These are phyloP conservation scores for Dothistroma pini DNA, from an alignment of 2,329 filamentous ascomycete genomes.

Conservation along the genomic window DNA sequence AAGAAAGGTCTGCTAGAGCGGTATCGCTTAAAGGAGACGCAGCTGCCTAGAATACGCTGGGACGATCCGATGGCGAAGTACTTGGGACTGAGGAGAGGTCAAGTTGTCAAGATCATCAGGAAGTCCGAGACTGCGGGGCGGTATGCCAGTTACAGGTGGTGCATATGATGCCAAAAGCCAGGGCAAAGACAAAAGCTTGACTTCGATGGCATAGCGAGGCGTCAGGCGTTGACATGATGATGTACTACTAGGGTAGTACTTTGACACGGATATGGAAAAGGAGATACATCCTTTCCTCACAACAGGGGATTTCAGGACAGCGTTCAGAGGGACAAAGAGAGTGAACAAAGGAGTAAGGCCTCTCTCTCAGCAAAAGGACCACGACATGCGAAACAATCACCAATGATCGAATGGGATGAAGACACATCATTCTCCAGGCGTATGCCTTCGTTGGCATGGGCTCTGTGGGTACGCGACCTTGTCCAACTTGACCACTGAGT, in stretches of 20 bases:
- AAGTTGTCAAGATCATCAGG: constrained; percentile 98
- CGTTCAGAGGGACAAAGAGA: too few species aligned
- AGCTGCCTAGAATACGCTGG: constrained; percentile 85
- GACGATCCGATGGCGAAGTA: constrained; percentile 93
- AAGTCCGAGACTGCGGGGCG: constrained; percentile 92
- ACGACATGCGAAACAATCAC: too few species aligned
- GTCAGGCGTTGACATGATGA: constrained; percentile 7
- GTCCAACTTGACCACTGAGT: too few species aligned
- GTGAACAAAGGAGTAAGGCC: too few species aligned
- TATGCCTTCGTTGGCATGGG: too few species aligned
- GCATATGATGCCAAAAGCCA: constrained; percentile 34
- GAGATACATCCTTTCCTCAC: too few species aligned
- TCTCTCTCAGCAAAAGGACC: too few species aligned
- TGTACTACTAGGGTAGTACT: constrained; percentile 7
- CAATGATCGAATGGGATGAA: too few species aligned
- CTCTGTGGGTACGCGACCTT: too few species aligned
- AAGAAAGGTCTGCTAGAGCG: constrained; percentile 80
- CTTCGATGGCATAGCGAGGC: constrained; percentile 19
- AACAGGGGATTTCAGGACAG: too few species aligned
- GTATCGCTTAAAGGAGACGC: constrained; percentile 95
- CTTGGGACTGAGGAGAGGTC: constrained; percentile 80
- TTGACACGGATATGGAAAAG: neutral
- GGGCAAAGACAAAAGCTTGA: constrained; percentile 5
- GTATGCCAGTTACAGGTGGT: constrained; percentile 90
- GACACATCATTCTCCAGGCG: too few species aligned